Base-by-base conservation (phyloP, 2,329 filamentous ascomycete genomes). In the Colletotrichum siamense region DNA sequence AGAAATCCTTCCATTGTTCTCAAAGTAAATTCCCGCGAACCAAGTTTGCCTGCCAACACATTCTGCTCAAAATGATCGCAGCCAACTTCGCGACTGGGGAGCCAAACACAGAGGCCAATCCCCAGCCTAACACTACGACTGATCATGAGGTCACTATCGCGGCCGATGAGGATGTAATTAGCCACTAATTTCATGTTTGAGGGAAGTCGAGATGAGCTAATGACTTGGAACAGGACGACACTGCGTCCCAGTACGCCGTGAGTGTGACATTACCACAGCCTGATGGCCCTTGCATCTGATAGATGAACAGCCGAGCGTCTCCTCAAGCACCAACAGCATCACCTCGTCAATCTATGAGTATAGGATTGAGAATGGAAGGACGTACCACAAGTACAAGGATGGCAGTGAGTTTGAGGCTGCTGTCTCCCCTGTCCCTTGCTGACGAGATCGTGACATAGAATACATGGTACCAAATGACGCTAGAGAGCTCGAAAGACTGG, bases 271-370 rank as follows among this genome's bases (percentile, higher is more conserved):
- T n/a, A n/a, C n/a, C n/a, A n/a, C n/a, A n/a, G n/a, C n/a, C n/a
- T n/a, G n/a, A n/a, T n/a, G n/a, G n/a, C n/a, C n/a, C n/a, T n/a
- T n/a, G n/a, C n/a, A n/a, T n/a, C n/a, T n/a, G n/a, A n/a, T n/a
- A n/a, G n/a, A n/a, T n/a, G n/a, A n/a, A n/a, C n/a, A n/a, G n/a
- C n/a, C n/a, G n/a, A n/a, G n/a, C n/a, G n/a, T n/a, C n/a, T n/a
- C n/a, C n/a, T 39, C 36, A 39, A 39, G 16, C 8, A 39, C 36
- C 0, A 39, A 39, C 36, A 85, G 83, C 8, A 77, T 85, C 15
- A 78, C 77, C 15, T 84, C 84, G 2, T 86, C 84, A 52, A 85
- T 77, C 24, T 55, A 74, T 12, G 28, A 67, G n/a, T 77, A 71
- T 5, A 52, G 73, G 4, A 62, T 68, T 26, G 75, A 77, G 28